Percentiles rank a stretch among this genome's conserved stretches.
Conservation (phyloP, 805 yeast genomes). For the Ogataea neopini region DNA sequence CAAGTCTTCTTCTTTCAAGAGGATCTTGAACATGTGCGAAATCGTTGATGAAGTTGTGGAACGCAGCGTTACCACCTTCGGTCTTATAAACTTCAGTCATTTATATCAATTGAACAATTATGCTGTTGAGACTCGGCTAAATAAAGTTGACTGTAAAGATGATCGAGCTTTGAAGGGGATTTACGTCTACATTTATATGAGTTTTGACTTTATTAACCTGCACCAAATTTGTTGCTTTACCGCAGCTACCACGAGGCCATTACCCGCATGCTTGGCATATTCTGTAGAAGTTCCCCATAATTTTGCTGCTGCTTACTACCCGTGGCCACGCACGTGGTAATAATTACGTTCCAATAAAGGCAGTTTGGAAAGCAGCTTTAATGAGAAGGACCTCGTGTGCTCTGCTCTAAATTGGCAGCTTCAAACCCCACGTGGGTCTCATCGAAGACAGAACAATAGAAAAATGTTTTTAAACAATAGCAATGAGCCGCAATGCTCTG, state of each 20-base stretch:
- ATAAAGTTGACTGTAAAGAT: too few species aligned
- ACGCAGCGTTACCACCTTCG: constrained; percentile 81
- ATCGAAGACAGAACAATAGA: too few species aligned
- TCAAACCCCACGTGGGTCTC: constrained; percentile 16
- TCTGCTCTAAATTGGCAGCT: neutral
- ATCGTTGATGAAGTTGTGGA: constrained; percentile 79
- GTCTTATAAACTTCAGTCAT: constrained; percentile 35
- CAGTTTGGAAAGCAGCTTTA: neutral
- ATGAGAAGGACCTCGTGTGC: constrained; percentile 21
- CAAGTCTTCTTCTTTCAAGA: constrained; percentile 81
- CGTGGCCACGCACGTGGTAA: constrained; percentile 5
- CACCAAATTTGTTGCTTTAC: neutral
- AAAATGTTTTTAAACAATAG: neutral
- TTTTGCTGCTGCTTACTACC: neutral
- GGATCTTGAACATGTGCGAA: constrained; percentile 84
- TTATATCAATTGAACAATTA: neutral
- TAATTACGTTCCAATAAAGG: neutral
- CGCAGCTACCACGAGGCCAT: neutral
- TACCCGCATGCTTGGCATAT: neutral
- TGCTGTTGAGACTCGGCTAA: too few species aligned
- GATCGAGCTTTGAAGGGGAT: neutral
- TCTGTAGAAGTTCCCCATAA: too few species aligned
- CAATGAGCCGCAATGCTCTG: neutral
- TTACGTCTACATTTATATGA: neutral
- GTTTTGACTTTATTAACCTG: neutral